Evolutionary conservation across 2,329 filamentous ascomycete genomes (phyloP).

Genomic region (Aspergillus pseudoglaucus): DNA sequence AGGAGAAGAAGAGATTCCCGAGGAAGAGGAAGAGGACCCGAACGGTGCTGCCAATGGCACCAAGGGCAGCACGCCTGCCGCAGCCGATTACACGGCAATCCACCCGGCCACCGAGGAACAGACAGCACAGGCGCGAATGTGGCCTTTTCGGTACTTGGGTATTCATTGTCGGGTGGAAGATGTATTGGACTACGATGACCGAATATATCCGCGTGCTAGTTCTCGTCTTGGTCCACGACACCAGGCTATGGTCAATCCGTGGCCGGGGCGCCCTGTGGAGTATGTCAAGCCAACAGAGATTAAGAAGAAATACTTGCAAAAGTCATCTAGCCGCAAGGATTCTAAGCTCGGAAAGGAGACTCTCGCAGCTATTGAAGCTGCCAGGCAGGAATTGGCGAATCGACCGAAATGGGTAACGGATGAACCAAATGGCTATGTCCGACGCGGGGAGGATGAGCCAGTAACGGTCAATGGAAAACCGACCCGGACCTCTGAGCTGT

Average conservation of each 20-base stretch:
- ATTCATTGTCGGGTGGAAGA: conserved; percentile 95
- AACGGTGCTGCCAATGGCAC: conserved; percentile 48
- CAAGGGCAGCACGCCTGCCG: conserved; percentile 58
- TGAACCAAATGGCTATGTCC: conserved; percentile 77
- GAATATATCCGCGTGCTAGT: conserved; percentile 92
- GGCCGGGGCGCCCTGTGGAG: conserved; percentile 82
- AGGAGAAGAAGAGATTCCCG: conserved; percentile 58
- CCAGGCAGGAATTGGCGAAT: conserved; percentile 70
- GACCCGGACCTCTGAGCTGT: conserved; percentile 64
- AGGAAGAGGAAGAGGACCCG: conserved; percentile 69
- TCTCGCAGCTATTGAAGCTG: conserved; percentile 70
- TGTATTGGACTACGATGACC: conserved; percentile 91
- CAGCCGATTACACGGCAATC: conserved; percentile 48
- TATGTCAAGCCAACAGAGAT: conserved; percentile 82
- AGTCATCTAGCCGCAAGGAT: conserved; percentile 62
- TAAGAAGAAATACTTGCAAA: conserved; percentile 67
- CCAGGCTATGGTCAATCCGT: conserved; percentile 77
- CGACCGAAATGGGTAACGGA: conserved; percentile 92
- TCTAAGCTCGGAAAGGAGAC: conserved; percentile 73
- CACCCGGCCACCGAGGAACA: conserved; percentile 71
- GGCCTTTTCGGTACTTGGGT: conserved; percentile 92
- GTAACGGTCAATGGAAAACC: conserved; percentile 58
- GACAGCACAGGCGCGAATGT: conserved; percentile 84
- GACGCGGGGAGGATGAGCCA: conserved; percentile 71
- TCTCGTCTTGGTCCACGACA: conserved; percentile 86